These are phyloP conservation scores for Cercophora sp. DNA, from an alignment of 495 filamentous ascomycete species.

Conservation along the genomic window DNA sequence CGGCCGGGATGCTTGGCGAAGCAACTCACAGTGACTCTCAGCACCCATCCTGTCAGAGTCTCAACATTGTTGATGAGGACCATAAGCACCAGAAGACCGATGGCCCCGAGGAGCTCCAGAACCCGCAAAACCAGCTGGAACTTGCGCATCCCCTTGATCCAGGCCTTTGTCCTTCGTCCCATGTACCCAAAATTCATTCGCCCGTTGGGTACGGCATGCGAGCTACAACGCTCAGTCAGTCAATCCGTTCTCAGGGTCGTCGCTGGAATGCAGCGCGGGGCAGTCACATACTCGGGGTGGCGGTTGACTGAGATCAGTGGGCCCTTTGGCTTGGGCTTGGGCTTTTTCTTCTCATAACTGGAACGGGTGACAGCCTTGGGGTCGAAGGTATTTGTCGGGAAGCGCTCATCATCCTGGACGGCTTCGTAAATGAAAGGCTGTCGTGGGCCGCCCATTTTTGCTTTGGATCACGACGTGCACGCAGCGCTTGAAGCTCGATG, in stretches of 20 bases:
- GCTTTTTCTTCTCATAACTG: conserved; percentile 56
- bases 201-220: conserved; percentile 25
- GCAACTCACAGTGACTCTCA: conserved; percentile 67
- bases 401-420: conserved; percentile 38
- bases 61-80: conserved; percentile 68
- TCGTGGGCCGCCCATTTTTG: conserved; percentile 54
- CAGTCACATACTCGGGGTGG: conserved; percentile 68
- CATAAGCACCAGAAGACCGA: conserved; percentile 66
- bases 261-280: neutral
- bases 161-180: conserved; percentile 62
- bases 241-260: conserved; percentile 10
- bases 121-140: conserved; percentile 64
- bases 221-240: conserved; percentile 18
- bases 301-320: conserved; percentile 73
- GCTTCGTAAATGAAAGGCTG: conserved; percentile 77
- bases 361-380: conserved; percentile 77
- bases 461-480: too few relatives aligned
- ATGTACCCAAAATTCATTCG: conserved; percentile 50
- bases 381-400: conserved; percentile 62
- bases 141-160: conserved; percentile 60
- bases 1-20: too few relatives aligned
- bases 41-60: conserved; percentile 62
- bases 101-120: conserved; percentile 59
- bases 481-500: too few relatives aligned
- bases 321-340: conserved; percentile 65